phyloP scores from a whole-genome alignment of 805 yeast genomes.

The Candida pseudofarinosa region DNA sequence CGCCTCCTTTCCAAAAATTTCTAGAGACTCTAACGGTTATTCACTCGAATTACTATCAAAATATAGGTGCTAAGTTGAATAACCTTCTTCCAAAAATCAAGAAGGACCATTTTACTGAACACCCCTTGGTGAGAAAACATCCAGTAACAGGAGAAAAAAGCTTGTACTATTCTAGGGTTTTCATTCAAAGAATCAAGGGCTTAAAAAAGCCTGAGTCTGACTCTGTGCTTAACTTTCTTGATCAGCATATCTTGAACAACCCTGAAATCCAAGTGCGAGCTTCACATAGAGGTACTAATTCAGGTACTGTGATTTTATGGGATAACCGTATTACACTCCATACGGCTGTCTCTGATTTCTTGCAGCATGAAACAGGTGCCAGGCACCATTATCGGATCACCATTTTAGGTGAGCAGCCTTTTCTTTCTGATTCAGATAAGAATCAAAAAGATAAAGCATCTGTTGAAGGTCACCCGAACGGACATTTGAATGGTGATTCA shows the following conservation, averaged over 20 bases:
- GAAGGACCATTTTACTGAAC: constrained; percentile 19
- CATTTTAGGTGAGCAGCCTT: constrained; percentile 24
- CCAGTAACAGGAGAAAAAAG: constrained; percentile 25
- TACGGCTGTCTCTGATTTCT: constrained; percentile 20
- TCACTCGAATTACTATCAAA: constrained; percentile 21
- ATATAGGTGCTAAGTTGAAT: constrained; percentile 11
- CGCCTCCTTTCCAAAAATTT: constrained; percentile 18
- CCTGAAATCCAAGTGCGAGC: constrained; percentile 25
- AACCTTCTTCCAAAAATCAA: constrained; percentile 15
- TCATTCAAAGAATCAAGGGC: constrained; percentile 20
- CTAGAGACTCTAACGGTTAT: constrained; percentile 20
- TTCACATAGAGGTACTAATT: constrained; percentile 19
- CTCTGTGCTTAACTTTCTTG: constrained; percentile 18
- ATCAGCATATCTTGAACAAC: constrained; percentile 17
- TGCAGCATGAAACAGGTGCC: constrained; percentile 17
- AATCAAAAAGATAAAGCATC: neutral
- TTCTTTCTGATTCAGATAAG: constrained; percentile 7
- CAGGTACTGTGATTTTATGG: constrained; percentile 22
- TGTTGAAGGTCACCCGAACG: neutral
- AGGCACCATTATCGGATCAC: constrained; percentile 25
- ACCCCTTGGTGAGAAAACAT: constrained; percentile 25
- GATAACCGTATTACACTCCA: constrained; percentile 21
- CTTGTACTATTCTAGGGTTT: constrained; percentile 18
- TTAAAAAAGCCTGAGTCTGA: constrained; percentile 19
- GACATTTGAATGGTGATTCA: neutral